Conservation (phyloP, 805 yeast genomes). For the Brettanomyces naardenensis region DNA sequence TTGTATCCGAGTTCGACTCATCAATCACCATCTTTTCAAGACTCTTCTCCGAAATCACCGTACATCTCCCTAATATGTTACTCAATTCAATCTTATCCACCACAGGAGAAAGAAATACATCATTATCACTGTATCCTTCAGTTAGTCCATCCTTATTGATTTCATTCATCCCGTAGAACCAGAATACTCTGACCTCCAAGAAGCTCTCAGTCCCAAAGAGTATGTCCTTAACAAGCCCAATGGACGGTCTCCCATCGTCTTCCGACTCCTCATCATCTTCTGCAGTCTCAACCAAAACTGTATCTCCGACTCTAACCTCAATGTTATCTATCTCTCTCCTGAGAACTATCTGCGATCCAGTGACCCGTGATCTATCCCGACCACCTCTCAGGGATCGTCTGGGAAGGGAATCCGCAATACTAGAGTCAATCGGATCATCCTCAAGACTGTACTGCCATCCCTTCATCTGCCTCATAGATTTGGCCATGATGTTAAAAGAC, state of each 20-base stretch:
- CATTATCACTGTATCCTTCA: constrained; percentile 27
- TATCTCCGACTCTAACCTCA: constrained; percentile 44
- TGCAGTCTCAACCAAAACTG: constrained; percentile 25
- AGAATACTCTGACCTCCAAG: constrained; percentile 40
- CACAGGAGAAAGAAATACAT: constrained; percentile 49
- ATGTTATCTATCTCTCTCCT: constrained; percentile 39
- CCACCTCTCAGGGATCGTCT: constrained; percentile 12
- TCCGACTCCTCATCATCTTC: constrained; percentile 17
- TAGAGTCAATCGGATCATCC: constrained; percentile 2
- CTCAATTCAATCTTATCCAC: constrained; percentile 33
- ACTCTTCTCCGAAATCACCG: constrained; percentile 32
- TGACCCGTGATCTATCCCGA: constrained; percentile 10
- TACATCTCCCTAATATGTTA: constrained; percentile 37
- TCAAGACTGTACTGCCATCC: constrained; percentile 30
- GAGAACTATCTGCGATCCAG: constrained; percentile 19
- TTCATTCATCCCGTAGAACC: constrained; percentile 38
- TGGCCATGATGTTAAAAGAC: constrained; percentile 18
- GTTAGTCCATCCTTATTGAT: constrained; percentile 26
- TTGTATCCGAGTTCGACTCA: constrained; percentile 25
- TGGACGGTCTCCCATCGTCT: constrained; percentile 26
- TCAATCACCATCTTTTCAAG: constrained; percentile 28
- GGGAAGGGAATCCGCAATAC: constrained; percentile 10
- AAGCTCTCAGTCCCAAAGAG: constrained; percentile 40
- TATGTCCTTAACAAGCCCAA: constrained; percentile 46
- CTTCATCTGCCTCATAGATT: constrained; percentile 17